A percentile compares a stretch with the other conserved stretches of the same genome.
Evolutionary conservation across 73 alveolate genomes (phyloP).

Genomic region (Stentor roeselii): DNA sequence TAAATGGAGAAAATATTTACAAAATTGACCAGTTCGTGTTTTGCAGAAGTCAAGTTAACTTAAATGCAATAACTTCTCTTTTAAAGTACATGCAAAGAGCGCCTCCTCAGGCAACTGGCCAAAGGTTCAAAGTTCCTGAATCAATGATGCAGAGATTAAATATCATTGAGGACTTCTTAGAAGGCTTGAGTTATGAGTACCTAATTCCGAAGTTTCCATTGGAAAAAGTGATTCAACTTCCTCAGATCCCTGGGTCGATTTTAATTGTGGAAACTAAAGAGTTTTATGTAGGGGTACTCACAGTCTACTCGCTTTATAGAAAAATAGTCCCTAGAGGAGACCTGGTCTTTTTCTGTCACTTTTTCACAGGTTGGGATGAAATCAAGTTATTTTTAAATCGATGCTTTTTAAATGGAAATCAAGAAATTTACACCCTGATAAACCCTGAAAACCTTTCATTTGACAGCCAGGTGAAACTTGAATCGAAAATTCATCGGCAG

Average conservation of each 20-base stretch:
- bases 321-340: background rate
- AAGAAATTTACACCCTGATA: background rate
- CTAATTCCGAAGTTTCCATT: background rate
- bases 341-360: background rate
- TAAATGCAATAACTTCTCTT: background rate
- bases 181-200: background rate
- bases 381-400: background rate
- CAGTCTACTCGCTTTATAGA: background rate
- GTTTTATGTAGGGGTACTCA: background rate
- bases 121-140: background rate
- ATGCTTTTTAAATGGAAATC: background rate
- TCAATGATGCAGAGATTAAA: background rate
- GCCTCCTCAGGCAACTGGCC: background rate
- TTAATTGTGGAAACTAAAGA: background rate
- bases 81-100: background rate
- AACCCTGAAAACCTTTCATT: background rate
- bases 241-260: background rate
- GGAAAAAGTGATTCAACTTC: background rate
- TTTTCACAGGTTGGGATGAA: background rate
- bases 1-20: background rate
- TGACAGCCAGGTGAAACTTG: background rate
- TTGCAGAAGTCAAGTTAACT: background rate
- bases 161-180: background rate
- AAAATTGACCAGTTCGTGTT: background rate
- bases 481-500: background rate